Conservation (phyloP, 1,284 basidiomycete species). For the Inonotus hispidus region DNA sequence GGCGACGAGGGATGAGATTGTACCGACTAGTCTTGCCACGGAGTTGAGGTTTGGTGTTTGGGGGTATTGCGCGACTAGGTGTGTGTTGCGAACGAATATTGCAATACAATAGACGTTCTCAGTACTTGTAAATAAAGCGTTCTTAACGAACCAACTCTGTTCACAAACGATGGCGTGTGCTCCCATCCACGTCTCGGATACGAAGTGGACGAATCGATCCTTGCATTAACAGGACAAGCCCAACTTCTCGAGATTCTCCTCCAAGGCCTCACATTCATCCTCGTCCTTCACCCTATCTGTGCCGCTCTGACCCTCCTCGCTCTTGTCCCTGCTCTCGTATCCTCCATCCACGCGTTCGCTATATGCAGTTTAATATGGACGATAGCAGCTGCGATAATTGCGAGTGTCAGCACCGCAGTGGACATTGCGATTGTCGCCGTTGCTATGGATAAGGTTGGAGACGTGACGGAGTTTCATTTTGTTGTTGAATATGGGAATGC, state of each 20-base stretch:
- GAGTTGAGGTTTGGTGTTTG: constrained; percentile 67
- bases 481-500: constrained; percentile 56
- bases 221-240: constrained; percentile 39
- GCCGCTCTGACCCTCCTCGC: constrained; percentile 43
- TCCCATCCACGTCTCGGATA: constrained; percentile 51
- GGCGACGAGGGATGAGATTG: constrained; percentile 28
- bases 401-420: constrained; percentile 48
- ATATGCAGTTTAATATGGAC: constrained; percentile 55
- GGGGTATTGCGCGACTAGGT: constrained; percentile 65
- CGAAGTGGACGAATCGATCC: constrained; percentile 34
- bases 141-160: constrained; percentile 26
- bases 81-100: constrained; percentile 11
- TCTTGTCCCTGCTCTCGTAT: constrained; percentile 44
- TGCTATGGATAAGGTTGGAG: constrained; percentile 39
- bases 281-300: constrained; percentile 51
- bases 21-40: constrained; percentile 49
- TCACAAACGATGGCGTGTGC: constrained; percentile 40
- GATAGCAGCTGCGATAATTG: constrained; percentile 48
- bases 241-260: constrained; percentile 41
- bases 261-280: constrained; percentile 50
- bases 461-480: constrained; percentile 39
- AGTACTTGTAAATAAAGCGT: no score
- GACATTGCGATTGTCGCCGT: constrained; percentile 57
- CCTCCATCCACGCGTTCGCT: constrained; percentile 33
- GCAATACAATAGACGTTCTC: not conserved